A percentile compares a stretch with the other conserved stretches of the same genome.
Evolutionary conservation across 2,329 filamentous ascomycete species (phyloP).

Genomic region (Exophiala xenobiotica): DNA sequence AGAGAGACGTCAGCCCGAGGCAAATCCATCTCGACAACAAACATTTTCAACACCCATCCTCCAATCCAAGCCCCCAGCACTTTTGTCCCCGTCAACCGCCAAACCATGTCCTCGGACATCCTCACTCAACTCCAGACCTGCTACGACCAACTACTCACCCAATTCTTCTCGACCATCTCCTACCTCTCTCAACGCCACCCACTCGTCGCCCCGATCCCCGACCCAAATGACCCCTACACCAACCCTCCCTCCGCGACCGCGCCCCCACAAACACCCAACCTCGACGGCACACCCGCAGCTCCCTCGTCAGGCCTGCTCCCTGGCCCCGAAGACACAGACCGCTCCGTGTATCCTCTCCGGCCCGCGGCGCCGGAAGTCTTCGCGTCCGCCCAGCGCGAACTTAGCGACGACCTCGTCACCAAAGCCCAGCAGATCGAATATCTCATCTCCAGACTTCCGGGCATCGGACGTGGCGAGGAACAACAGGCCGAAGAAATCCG

Average conservation of each 20-base stretch:
- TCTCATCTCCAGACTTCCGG: slow-evolving; percentile 47
- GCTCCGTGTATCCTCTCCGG: slow-evolving; percentile 36
- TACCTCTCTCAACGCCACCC: slow-evolving; percentile 50
- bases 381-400: slow-evolving; percentile 45
- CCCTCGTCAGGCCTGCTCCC: slow-evolving; percentile 15
- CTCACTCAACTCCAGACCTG: slow-evolving; percentile 53
- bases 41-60: no score
- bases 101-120: slow-evolving; percentile 40
- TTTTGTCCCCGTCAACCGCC: neutral
- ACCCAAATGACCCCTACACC: slow-evolving; percentile 36
- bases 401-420: slow-evolving; percentile 50
- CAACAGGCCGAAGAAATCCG: slow-evolving; percentile 47
- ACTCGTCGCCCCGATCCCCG: slow-evolving; percentile 38
- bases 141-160: slow-evolving; percentile 52
- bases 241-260: slow-evolving; percentile 35
- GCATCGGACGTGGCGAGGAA: slow-evolving; percentile 45
- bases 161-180: slow-evolving; percentile 52
- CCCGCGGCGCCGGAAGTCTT: slow-evolving; percentile 46
- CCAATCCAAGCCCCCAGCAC: no score
- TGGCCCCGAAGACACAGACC: slow-evolving; percentile 29
- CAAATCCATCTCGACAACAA: no score
- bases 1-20: no score
- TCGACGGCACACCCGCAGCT: slow-evolving; percentile 31
- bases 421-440: slow-evolving; percentile 54
- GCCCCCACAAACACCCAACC: slow-evolving; percentile 32